phyloP scores from a whole-genome alignment of 2,329 filamentous ascomycete species.

The Exophiala bonariae region DNA sequence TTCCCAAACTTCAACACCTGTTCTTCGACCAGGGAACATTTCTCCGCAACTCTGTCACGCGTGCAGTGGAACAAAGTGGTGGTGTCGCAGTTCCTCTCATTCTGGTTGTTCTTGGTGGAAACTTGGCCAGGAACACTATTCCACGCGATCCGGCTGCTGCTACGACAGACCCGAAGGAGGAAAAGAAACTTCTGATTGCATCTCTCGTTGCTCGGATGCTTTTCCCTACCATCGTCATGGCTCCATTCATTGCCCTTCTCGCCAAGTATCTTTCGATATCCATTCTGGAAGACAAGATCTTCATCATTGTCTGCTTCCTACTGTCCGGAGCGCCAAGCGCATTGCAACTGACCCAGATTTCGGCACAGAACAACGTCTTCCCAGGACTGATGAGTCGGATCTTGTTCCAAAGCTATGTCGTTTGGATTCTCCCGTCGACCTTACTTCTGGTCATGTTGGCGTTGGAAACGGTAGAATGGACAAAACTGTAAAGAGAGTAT shows the following conservation, averaged over 20 bases:
- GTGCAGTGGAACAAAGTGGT: slow-evolving; percentile 79
- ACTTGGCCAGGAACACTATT: slow-evolving; percentile 87
- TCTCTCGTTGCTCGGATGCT: slow-evolving; percentile 88
- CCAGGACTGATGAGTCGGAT: slow-evolving; percentile 92
- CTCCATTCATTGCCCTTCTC: slow-evolving; percentile 78
- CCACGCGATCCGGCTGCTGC: slow-evolving; percentile 66
- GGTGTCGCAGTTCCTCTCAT: slow-evolving; percentile 94
- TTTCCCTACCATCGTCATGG: slow-evolving; percentile 87
- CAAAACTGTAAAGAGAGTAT: slow-evolving; percentile 38
- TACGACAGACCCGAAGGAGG: slow-evolving; percentile 66
- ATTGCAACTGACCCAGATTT: slow-evolving; percentile 94
- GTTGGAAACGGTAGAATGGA: slow-evolving; percentile 91
- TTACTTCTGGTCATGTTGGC: slow-evolving; percentile 87
- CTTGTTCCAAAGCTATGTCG: slow-evolving; percentile 93
- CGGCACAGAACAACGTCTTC: slow-evolving; percentile 95
- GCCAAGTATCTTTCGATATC: slow-evolving; percentile 91
- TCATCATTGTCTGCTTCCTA: slow-evolving; percentile 95
- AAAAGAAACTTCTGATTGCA: slow-evolving; percentile 79
- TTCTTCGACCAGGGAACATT: slow-evolving; percentile 92
- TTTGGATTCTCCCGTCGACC: slow-evolving; percentile 95
- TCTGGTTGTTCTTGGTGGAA: slow-evolving; percentile 90
- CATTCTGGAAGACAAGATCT: slow-evolving; percentile 96
- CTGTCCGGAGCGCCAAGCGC: slow-evolving; percentile 92
- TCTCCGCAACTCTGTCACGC: slow-evolving; percentile 87
- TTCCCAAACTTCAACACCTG: slow-evolving; percentile 75